Evolutionary conservation across 192 early-diverging fungal genomes (phyloP).

Genomic region (Coemansia pectinata): DNA sequence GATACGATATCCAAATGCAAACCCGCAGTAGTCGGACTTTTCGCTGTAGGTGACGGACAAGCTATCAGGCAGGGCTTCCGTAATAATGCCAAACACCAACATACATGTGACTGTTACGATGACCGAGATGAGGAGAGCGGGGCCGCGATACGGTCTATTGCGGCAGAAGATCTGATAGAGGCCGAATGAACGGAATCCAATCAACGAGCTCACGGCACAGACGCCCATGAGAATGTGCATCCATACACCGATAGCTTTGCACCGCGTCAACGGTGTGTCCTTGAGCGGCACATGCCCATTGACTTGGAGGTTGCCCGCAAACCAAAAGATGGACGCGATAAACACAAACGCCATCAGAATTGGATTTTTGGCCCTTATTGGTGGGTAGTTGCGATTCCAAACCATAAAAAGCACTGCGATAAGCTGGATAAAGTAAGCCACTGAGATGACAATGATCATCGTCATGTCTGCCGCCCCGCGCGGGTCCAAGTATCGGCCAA

Average conservation of each 20-base stretch:
- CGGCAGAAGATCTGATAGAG: constrained; percentile 1
- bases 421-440: constrained; percentile 30
- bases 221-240: constrained; percentile 39
- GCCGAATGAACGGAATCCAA: constrained; percentile 9
- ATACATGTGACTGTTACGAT: constrained; percentile 12
- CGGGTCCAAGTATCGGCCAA: constrained; percentile 19
- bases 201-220: constrained; percentile 35
- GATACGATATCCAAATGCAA: constrained; percentile 23
- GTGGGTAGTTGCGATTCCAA: constrained; percentile 51
- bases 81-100: constrained; percentile 34
- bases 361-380: constrained; percentile 55
- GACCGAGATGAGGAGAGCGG: background rate
- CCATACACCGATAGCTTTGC: constrained; percentile 50
- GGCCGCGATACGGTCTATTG: constrained; percentile 5
- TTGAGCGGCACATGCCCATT: constrained; percentile 47
- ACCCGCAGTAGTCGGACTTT: constrained; percentile 28
- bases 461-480: constrained; percentile 20
- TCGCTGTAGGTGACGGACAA: constrained; percentile 24
- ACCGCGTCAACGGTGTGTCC: constrained; percentile 18
- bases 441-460: constrained; percentile 10
- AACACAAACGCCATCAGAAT: constrained; percentile 44
- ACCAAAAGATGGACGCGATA: constrained; percentile 40
- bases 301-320: constrained; percentile 50
- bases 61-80: constrained; percentile 14
- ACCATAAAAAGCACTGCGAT: constrained; percentile 27